Base-by-base conservation (phyloP, 257 asterid species). In the Cruciata laevipes region DNA sequence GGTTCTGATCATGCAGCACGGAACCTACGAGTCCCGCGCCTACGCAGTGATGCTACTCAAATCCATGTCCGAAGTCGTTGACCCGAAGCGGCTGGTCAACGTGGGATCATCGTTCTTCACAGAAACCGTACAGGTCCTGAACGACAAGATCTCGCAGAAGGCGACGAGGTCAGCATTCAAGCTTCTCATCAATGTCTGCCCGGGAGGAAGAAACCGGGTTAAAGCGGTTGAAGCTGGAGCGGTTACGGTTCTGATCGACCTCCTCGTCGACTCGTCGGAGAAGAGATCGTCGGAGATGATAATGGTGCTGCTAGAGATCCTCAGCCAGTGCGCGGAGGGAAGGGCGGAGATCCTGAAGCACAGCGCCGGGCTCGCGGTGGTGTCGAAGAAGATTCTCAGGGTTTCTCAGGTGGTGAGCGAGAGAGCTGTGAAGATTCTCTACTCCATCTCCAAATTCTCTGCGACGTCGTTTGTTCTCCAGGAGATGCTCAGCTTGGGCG, bases 301-400 rank as follows among this genome's bases (percentile, higher is more conserved):
- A 1, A 24, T 92, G 14, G 49, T 52, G 11, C 70, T 83, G 31
- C 4, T 92, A 64, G 98, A 92, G 37, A 64, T 70, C 55, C 69
- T 89, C 1, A 87, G 96, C 82, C 95, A 82, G 70, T 84, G 91
- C 65, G 96, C 98, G 0, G 98, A 92, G 56, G 98, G 98, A 3
- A 71, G 98, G 61, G 87, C 96, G 0, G 95, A 82, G 75, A 58
- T 92, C 32, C 27, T 89, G 52, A 77, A 65, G n/a, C 98, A 92
- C 72, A 77, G 83, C 0, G 98, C 95, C 0, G 98, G 98, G 0
- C 10, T 92, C 30, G 97, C 97, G 2, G 63, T 87, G 3, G 90
- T 92, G 0, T 84, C 98, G 1, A 92, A 89, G 78, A 92, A 89
- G 81, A 83, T 87, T 1, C 82, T 92, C 6, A 84, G 97, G 83